Percentiles rank a stretch among this genome's conserved stretches.
These are phyloP conservation scores for Boehmeria nivea DNA, from an alignment of 306 rosid genomes.

Conservation along the genomic window DNA sequence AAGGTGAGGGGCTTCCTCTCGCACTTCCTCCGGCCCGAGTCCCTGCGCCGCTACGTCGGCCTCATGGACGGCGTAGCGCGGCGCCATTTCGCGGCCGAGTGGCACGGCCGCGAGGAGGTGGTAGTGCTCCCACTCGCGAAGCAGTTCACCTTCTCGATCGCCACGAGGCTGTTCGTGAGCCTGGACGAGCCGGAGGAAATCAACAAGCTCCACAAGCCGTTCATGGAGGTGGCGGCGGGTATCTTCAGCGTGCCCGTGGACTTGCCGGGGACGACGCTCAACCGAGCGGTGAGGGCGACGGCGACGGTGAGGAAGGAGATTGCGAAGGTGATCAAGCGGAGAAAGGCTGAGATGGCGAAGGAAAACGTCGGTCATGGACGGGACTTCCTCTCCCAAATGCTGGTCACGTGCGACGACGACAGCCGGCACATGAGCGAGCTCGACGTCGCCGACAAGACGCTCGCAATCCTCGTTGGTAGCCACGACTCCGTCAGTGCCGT, in stretches of 20 bases:
- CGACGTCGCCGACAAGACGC: constrained; percentile 71
- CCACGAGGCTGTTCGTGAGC: constrained; percentile 64
- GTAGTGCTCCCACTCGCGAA: constrained; percentile 54
- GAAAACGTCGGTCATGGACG: constrained; percentile 50
- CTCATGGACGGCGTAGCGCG: constrained; percentile 66
- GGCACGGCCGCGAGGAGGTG: constrained; percentile 64
- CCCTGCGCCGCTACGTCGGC: constrained; percentile 64
- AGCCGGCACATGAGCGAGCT: constrained; percentile 49
- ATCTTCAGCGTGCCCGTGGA: constrained; percentile 62
- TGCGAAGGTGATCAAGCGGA: constrained; percentile 43
- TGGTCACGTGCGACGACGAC: constrained; percentile 36
- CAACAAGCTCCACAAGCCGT: constrained; percentile 39
- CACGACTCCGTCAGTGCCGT: constrained; percentile 82
- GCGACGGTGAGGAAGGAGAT: constrained; percentile 49
- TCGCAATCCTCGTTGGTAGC: constrained; percentile 73
- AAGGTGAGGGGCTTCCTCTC: constrained; percentile 76
- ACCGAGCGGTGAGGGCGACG: constrained; percentile 54
- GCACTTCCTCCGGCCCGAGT: constrained; percentile 61
- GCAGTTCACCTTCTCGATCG: constrained; percentile 63
- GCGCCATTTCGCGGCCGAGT: constrained; percentile 41
- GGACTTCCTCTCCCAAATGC: constrained; percentile 86
- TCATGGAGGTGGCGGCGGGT: constrained; percentile 42
- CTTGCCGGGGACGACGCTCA: constrained; percentile 70
- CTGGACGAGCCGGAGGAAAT: constrained; percentile 49
- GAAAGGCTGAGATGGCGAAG: constrained; percentile 53